These are phyloP conservation scores for Hordeum pubiflorum DNA, from an alignment of 202 grass and related monocot species.

Conservation along the genomic window DNA sequence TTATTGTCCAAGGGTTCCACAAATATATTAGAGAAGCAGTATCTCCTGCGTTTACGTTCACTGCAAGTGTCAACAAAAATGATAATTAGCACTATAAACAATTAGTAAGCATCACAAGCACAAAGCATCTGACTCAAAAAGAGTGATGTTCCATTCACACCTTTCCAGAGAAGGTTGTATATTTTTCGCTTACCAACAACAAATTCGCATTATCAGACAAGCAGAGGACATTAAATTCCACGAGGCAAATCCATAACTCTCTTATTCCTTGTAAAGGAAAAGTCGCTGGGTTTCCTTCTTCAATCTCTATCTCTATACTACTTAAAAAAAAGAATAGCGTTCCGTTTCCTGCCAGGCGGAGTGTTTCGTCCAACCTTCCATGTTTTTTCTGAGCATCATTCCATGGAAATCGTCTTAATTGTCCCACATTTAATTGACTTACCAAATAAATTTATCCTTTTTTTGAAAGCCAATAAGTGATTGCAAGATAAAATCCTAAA, in stretches of 20 bases:
- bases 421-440: too few relatives aligned
- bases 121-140: neutral
- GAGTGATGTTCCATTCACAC: neutral
- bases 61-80: constrained; percentile 33
- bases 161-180: neutral
- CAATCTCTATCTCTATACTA: neutral
- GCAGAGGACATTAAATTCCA: constrained; percentile 5
- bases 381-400: too few relatives aligned
- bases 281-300: neutral
- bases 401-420: too few relatives aligned
- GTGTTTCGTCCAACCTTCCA: too few relatives aligned
- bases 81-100: constrained; percentile 14
- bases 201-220: neutral
- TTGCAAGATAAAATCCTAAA: too few relatives aligned
- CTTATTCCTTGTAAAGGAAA: neutral
- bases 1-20: constrained; percentile 91
- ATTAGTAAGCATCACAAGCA: neutral
- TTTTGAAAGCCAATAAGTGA: too few relatives aligned
- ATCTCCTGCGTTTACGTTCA: constrained; percentile 48
- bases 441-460: too few relatives aligned
- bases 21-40: constrained; percentile 90
- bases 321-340: too few relatives aligned
- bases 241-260: neutral
- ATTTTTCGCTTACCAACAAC: neutral
- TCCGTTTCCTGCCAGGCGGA: too few relatives aligned